Percentiles rank a stretch among this genome's conserved stretches.
Conservation (phyloP, 148 eudicot species). For the Silene conica region DNA sequence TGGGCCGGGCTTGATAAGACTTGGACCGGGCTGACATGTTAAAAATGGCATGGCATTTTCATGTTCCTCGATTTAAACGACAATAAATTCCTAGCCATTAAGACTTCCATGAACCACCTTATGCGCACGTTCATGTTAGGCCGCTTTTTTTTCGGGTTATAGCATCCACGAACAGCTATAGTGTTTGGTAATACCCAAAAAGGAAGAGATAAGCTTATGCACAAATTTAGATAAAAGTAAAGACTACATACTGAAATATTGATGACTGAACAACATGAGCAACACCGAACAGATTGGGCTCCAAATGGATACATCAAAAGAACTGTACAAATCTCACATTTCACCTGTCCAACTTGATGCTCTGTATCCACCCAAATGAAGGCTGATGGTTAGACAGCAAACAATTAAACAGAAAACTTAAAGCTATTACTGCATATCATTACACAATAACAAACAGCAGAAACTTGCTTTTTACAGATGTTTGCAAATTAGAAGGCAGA, state of each 20-base stretch:
- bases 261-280: constrained; percentile 66
- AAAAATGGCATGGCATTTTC: background rate
- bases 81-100: background rate
- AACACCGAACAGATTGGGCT: constrained; percentile 67
- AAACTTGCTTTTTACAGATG: background rate
- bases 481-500: background rate
- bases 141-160: background rate
- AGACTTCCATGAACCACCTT: background rate
- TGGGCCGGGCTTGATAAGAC: no score
- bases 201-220: background rate
- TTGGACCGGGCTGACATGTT: no score
- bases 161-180: background rate
- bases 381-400: background rate
- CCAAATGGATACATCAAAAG: constrained; percentile 91
- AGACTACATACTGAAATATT: constrained; percentile 60
- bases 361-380: constrained; percentile 36
- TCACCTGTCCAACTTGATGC: constrained; percentile 88
- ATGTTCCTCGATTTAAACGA: background rate
- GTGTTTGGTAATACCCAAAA: background rate
- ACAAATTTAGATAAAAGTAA: background rate
- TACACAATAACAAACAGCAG: background rate
- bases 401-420: background rate
- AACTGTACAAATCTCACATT: constrained; percentile 70
- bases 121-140: background rate
- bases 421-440: no score